Percentiles rank a stretch among this genome's conserved stretches.
Conservation (phyloP, 2,329 filamentous ascomycete species). For the Exophiala dermatitidis region DNA sequence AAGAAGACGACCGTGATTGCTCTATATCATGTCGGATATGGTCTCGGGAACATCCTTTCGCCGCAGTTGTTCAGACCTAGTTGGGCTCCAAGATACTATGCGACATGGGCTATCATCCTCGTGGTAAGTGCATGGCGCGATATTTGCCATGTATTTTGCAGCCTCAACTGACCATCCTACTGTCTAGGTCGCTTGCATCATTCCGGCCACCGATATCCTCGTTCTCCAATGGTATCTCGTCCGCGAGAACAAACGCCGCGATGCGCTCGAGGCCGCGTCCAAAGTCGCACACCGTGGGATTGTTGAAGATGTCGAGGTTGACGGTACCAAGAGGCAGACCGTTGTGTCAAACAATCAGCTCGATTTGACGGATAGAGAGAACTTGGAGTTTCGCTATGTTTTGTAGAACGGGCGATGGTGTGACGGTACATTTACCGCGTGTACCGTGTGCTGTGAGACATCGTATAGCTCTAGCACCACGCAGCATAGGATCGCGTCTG, state of each 20-base stretch:
- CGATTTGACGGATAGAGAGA: slow-evolving; percentile 50
- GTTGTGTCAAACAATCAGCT: slow-evolving; percentile 35
- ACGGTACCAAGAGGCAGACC: slow-evolving; percentile 29
- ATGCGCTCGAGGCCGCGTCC: slow-evolving; percentile 30
- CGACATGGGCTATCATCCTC: slow-evolving; percentile 28
- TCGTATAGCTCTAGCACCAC: too few species aligned
- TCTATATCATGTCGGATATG: slow-evolving; percentile 53
- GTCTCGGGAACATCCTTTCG: slow-evolving; percentile 53
- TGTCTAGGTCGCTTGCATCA: slow-evolving; percentile 33
- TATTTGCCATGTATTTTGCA: slow-evolving; percentile 23
- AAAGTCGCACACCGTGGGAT: slow-evolving; percentile 2
- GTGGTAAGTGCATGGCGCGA: slow-evolving; percentile 29
- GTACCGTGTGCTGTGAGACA: too few species aligned
- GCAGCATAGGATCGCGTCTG: too few species aligned
- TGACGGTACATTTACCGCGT: too few species aligned
- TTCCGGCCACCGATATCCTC: slow-evolving; percentile 37
- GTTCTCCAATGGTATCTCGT: slow-evolving; percentile 37
- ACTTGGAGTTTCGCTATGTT: slow-evolving; percentile 28
- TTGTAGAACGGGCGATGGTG: background rate
- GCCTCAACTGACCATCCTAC: slow-evolving; percentile 28
- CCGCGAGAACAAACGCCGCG: slow-evolving; percentile 44
- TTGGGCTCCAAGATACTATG: slow-evolving; percentile 44
- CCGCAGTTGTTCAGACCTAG: slow-evolving; percentile 54
- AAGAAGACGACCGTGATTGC: slow-evolving; percentile 58
- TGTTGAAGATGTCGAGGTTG: slow-evolving; percentile 41